These are phyloP conservation scores for Didymella glomerata DNA, from an alignment of 2,329 filamentous ascomycete species.

Conservation along the genomic window DNA sequence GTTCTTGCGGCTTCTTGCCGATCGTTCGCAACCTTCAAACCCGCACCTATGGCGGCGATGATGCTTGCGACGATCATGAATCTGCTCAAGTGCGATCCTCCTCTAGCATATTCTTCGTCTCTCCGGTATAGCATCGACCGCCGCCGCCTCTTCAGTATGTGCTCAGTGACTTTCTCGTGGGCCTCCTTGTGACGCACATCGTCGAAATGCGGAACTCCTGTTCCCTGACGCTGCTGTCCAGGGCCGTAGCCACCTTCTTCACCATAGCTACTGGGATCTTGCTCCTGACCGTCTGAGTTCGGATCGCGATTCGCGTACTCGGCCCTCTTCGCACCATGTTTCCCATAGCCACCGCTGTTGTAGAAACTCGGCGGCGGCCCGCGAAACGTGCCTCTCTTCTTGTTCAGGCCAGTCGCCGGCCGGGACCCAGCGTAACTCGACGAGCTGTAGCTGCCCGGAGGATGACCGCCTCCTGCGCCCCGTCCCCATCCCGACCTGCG, in stretches of 20 bases:
- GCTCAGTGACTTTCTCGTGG: constrained; percentile 69
- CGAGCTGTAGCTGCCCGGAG: constrained; percentile 63
- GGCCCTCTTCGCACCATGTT: constrained; percentile 66
- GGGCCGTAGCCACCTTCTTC: constrained; percentile 65
- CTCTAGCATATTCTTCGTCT: constrained; percentile 36
- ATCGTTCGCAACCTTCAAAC: constrained; percentile 24
- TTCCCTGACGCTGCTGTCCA: constrained; percentile 61
- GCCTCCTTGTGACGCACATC: constrained; percentile 75
- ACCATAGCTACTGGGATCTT: constrained; percentile 43
- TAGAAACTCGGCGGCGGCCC: constrained; percentile 93
- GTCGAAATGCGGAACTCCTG: constrained; percentile 78
- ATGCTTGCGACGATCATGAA: constrained; percentile 42
- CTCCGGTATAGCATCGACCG: constrained; percentile 13
- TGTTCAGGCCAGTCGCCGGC: constrained; percentile 80
- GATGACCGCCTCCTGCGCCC: constrained; percentile 54
- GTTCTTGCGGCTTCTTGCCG: constrained; percentile 5
- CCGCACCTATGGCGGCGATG: constrained; percentile 37
- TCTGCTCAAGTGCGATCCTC: constrained; percentile 40
- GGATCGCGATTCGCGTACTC: constrained; percentile 52
- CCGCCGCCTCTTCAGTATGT: constrained; percentile 56
- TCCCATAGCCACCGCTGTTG: constrained; percentile 79
- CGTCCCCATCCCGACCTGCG: constrained; percentile 40
- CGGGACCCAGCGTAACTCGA: constrained; percentile 74
- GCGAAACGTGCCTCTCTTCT: constrained; percentile 76
- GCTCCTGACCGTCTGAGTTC: constrained; percentile 26